These are phyloP conservation scores for Prunella vulgaris DNA, from an alignment of 257 asterid species.

Conservation along the genomic window DNA sequence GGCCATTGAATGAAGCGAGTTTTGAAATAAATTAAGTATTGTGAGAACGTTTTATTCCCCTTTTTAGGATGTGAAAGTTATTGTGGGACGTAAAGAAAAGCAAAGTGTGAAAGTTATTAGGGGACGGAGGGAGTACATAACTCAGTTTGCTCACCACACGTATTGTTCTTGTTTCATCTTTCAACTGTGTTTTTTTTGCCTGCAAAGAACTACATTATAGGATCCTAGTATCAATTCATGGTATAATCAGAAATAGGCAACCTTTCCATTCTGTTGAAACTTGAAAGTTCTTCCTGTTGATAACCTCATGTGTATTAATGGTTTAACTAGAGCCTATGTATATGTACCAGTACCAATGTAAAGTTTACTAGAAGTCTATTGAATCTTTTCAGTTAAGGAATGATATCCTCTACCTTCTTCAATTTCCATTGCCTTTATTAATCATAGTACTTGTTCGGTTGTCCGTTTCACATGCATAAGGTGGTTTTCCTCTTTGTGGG, in stretches of 20 bases:
- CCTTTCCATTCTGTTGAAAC: background rate
- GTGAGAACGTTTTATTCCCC: too few relatives aligned
- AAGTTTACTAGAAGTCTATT: background rate
- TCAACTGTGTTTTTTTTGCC: background rate
- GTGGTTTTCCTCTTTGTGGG: background rate
- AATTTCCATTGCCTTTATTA: background rate
- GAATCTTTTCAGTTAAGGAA: background rate
- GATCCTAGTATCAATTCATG: background rate
- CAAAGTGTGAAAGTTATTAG: too few relatives aligned
- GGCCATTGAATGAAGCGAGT: too few relatives aligned
- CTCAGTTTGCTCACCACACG: too few relatives aligned
- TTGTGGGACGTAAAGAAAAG: too few relatives aligned
- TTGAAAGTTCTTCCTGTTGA: background rate
- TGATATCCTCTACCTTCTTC: background rate
- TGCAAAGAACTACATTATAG: background rate
- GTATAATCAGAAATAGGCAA: background rate
- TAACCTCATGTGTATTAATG: background rate
- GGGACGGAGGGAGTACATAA: too few relatives aligned
- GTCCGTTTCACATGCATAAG: background rate
- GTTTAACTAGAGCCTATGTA: background rate
- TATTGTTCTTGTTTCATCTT: background rate
- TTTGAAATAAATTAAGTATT: too few relatives aligned
- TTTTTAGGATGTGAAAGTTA: too few relatives aligned
- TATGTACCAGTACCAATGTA: background rate
- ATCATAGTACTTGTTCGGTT: background rate